Conservation (phyloP, 179 eudicot species). For the Heliamphora pulchella region DNA sequence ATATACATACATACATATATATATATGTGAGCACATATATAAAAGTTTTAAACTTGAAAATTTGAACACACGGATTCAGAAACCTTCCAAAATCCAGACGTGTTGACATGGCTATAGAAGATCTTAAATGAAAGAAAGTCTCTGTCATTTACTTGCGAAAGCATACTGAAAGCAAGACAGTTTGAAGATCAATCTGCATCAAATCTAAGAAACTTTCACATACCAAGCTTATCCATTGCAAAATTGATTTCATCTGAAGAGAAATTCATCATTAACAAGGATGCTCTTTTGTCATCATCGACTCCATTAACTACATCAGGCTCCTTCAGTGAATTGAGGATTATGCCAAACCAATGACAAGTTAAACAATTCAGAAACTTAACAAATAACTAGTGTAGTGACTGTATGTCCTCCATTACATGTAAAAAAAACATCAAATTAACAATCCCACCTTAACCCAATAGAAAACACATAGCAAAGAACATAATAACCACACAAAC, state of each 20-base stretch:
- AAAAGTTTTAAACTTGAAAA: not conserved
- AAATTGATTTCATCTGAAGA: conserved; percentile 58
- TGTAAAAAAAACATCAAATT: not conserved
- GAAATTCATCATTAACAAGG: conserved; percentile 75
- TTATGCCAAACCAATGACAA: conserved; percentile 4
- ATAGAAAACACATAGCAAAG: not conserved
- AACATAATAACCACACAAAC: not conserved
- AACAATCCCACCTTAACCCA: not conserved
- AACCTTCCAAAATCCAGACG: not conserved
- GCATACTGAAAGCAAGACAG: not conserved
- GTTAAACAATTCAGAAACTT: not conserved
- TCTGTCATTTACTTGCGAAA: not conserved
- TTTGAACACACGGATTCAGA: not conserved
- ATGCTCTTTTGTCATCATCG: conserved; percentile 43
- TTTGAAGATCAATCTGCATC: not conserved
- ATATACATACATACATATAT: not conserved
- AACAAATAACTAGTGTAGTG: not conserved
- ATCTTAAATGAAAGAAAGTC: not conserved
- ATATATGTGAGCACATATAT: not conserved
- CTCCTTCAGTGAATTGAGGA: conserved; percentile 42
- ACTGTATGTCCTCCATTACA: not conserved
- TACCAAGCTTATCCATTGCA: conserved; percentile 80
- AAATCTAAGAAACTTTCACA: conserved; percentile 23
- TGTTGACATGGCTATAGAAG: conserved; percentile 4
- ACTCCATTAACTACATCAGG: conserved; percentile 37